Percentiles rank a stretch among this genome's conserved stretches.
Conservation (phyloP, 2,329 filamentous ascomycete species). For the Graphilbum fragrans region DNA sequence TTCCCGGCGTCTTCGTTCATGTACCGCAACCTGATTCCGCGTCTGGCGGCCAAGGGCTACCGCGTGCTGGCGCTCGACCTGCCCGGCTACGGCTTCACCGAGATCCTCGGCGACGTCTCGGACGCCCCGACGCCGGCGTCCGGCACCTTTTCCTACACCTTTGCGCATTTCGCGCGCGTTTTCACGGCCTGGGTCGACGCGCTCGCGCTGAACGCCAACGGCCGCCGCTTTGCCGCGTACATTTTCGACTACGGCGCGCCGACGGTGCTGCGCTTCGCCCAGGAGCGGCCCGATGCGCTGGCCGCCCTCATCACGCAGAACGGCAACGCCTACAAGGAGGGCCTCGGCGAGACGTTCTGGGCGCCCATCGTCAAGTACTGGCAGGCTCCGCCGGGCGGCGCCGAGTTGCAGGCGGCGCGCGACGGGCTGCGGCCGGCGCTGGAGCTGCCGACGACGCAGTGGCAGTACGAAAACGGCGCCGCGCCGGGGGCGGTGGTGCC, state of each 20-base stretch:
- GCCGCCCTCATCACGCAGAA: slow-evolving; percentile 45
- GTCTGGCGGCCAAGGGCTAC: slow-evolving; percentile 23
- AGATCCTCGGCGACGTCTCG: slow-evolving; percentile 13
- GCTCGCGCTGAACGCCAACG: slow-evolving; percentile 22
- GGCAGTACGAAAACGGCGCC: slow-evolving; percentile 30
- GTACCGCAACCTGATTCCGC: slow-evolving; percentile 30
- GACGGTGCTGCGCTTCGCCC: slow-evolving; percentile 37
- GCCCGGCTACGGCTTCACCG: slow-evolving; percentile 47
- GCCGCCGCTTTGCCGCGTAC: slow-evolving; percentile 37
- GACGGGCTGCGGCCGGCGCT: slow-evolving; percentile 22
- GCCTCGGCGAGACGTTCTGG: slow-evolving; percentile 38
- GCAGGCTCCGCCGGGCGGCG: slow-evolving; percentile 21
- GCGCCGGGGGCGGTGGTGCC: slow-evolving; percentile 21
- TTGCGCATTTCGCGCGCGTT: slow-evolving; percentile 35
- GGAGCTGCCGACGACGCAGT: slow-evolving; percentile 25
- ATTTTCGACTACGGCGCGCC: slow-evolving; percentile 54
- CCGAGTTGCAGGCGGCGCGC: slow-evolving; percentile 10
- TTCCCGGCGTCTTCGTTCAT: slow-evolving; percentile 30
- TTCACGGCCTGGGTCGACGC: slow-evolving; percentile 35
- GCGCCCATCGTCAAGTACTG: slow-evolving; percentile 32
- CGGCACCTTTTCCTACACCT: slow-evolving; percentile 37
- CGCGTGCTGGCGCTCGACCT: slow-evolving; percentile 43
- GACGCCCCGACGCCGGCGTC: slow-evolving; percentile 14
- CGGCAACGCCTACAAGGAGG: slow-evolving; percentile 48
- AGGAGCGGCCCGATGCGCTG: slow-evolving; percentile 32